Conservation (phyloP, 805 yeast species). For the Soucietia sequanensis region DNA sequence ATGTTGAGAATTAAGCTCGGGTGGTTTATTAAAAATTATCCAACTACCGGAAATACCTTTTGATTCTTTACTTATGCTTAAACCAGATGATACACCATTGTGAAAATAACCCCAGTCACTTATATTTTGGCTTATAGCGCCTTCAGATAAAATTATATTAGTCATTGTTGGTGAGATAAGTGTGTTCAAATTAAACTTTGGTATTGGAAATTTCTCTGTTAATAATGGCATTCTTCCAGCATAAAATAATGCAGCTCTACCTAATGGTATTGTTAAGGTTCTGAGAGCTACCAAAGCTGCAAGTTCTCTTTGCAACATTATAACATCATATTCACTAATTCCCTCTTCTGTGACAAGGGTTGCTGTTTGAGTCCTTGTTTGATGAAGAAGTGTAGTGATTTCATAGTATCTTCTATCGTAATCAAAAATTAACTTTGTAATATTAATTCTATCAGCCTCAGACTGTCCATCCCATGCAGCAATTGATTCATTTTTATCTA, state of each 20-base stretch:
- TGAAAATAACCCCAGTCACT: slow-evolving; percentile 87
- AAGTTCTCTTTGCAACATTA: slow-evolving; percentile 54
- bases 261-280: slow-evolving; percentile 73
- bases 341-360: slow-evolving; percentile 35
- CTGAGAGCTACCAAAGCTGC: slow-evolving; percentile 65
- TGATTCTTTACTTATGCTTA: slow-evolving; percentile 67
- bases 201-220: slow-evolving; percentile 81
- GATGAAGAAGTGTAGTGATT: slow-evolving; percentile 67
- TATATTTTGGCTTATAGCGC: slow-evolving; percentile 45
- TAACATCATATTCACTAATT: slow-evolving; percentile 54
- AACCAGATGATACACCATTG: slow-evolving; percentile 86
- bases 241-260: slow-evolving; percentile 71
- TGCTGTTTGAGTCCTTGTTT: slow-evolving; percentile 62
- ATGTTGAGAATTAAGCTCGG: slow-evolving; percentile 70
- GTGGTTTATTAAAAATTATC: slow-evolving; percentile 85
- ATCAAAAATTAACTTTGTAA: slow-evolving; percentile 72
- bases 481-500: slow-evolving; percentile 41
- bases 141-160: slow-evolving; percentile 59
- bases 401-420: slow-evolving; percentile 80
- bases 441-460: slow-evolving; percentile 64
- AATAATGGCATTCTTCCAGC: slow-evolving; percentile 72
- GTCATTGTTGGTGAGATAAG: slow-evolving; percentile 63
- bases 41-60: slow-evolving; percentile 82
- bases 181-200: slow-evolving; percentile 69
- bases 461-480: slow-evolving; percentile 70